Evolutionary conservation across 495 filamentous ascomycete species (phyloP).

Genomic region (Trichocladium uniseriatum): DNA sequence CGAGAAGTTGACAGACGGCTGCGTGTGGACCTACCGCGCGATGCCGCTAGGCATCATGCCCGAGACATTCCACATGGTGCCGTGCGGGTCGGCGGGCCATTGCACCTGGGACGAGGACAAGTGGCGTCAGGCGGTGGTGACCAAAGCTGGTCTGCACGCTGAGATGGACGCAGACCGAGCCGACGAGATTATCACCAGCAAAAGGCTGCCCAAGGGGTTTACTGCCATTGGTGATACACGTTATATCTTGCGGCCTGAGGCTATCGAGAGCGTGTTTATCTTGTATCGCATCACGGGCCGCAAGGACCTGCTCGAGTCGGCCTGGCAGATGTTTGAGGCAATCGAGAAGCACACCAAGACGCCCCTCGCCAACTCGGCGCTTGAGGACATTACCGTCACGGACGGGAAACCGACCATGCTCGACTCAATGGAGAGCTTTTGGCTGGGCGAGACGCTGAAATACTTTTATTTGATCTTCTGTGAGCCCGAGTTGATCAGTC

Average conservation of each 20-base stretch:
- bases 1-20: conserved; percentile 67
- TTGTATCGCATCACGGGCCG: conserved; percentile 58
- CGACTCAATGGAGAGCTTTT: conserved; percentile 47
- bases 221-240: conserved; percentile 45
- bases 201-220: conserved; percentile 59
- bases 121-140: conserved; percentile 33
- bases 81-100: conserved; percentile 47
- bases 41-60: conserved; percentile 76
- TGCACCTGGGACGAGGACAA: conserved; percentile 63
- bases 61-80: conserved; percentile 52
- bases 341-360: conserved; percentile 43
- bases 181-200: conserved; percentile 41
- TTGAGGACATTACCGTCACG: conserved; percentile 31
- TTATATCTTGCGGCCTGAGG: conserved; percentile 68
- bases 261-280: conserved; percentile 60
- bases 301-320: conserved; percentile 41
- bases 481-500: conserved; percentile 55
- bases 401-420: conserved; percentile 19
- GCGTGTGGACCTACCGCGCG: conserved; percentile 72
- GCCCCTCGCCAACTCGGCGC: conserved; percentile 40
- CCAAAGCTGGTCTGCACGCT: conserved; percentile 1
- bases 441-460: conserved; percentile 42
- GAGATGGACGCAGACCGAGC: conserved; percentile 12
- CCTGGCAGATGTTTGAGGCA: conserved; percentile 51
- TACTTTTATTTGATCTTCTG: conserved; percentile 73